Evolutionary conservation across 75 land plant species (phyloP).

Genomic region (Pinus tabuliformis): DNA sequence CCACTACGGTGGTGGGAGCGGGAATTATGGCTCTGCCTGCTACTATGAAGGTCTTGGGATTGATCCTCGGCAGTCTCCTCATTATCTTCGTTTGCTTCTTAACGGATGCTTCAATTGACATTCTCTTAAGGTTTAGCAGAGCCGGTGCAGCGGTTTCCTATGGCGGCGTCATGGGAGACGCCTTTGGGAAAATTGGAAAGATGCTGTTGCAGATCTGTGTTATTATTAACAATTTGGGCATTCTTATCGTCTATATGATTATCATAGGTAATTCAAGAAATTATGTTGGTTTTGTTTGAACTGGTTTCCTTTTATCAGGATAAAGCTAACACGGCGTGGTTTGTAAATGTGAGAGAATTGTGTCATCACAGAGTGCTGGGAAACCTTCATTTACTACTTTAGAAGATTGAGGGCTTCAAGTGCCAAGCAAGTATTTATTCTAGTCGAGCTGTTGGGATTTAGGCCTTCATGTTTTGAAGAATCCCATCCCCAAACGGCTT

Average conservation of each 20-base stretch:
- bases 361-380: not conserved
- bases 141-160: constrained; percentile 50
- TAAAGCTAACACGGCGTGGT: too few relatives aligned
- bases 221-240: constrained; percentile 72
- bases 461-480: not conserved
- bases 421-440: not conserved
- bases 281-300: too few relatives aligned
- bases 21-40: constrained; percentile 58
- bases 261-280: constrained; percentile 58
- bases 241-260: constrained; percentile 86
- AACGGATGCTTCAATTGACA: constrained; percentile 63
- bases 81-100: constrained; percentile 49
- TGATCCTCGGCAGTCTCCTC: constrained; percentile 43
- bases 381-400: not conserved
- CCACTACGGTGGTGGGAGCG: not conserved
- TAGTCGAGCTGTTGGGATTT: not conserved
- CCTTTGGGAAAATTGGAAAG: constrained; percentile 59
- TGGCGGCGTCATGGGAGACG: constrained; percentile 67
- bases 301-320: too few relatives aligned
- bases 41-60: constrained; percentile 57
- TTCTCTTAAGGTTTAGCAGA: constrained; percentile 50
- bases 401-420: not conserved
- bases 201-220: constrained; percentile 54
- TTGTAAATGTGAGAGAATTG: too few relatives aligned
- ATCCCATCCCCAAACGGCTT: not conserved